These are phyloP conservation scores for Penicillium malachiteum DNA, from an alignment of 495 filamentous ascomycete species.

Conservation along the genomic window DNA sequence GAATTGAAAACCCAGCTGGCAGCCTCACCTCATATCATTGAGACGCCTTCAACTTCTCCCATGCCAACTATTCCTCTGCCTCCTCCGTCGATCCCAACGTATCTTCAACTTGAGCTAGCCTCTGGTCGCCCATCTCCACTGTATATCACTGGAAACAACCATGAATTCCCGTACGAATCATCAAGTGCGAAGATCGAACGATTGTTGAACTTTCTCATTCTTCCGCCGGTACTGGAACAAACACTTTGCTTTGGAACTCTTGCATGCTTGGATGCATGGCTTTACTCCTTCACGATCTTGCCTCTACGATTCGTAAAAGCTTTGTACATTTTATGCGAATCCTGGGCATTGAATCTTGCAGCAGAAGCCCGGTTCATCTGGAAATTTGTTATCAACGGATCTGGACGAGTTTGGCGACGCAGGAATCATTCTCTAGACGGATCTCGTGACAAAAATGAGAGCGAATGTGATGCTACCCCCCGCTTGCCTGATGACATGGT, in stretches of 20 bases:
- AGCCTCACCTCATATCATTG: conserved; percentile 28
- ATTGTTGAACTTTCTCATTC: conserved; percentile 81
- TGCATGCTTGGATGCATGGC: conserved; percentile 94
- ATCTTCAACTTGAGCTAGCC: conserved; percentile 84
- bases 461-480: conserved; percentile 27
- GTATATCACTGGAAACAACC: conserved; percentile 73
- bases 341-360: conserved; percentile 63
- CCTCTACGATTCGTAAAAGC: conserved; percentile 89
- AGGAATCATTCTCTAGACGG: conserved; percentile 39
- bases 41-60: conserved; percentile 58
- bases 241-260: conserved; percentile 83
- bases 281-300: conserved; percentile 92
- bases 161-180: conserved; percentile 89
- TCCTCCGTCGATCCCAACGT: conserved; percentile 82
- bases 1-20: conserved; percentile 35
- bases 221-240: conserved; percentile 81
- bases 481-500: conserved; percentile 14
- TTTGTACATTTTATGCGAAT: conserved; percentile 68
- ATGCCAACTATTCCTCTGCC: conserved; percentile 74
- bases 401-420: conserved; percentile 74
- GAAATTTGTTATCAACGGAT: conserved; percentile 69
- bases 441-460: conserved; percentile 15
- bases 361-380: conserved; percentile 67
- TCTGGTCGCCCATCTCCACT: conserved; percentile 78
- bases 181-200: conserved; percentile 94